Evolutionary conservation across 192 early-diverging fungal species (phyloP).

Genomic region (Fimicolochytrium jonesii): DNA sequence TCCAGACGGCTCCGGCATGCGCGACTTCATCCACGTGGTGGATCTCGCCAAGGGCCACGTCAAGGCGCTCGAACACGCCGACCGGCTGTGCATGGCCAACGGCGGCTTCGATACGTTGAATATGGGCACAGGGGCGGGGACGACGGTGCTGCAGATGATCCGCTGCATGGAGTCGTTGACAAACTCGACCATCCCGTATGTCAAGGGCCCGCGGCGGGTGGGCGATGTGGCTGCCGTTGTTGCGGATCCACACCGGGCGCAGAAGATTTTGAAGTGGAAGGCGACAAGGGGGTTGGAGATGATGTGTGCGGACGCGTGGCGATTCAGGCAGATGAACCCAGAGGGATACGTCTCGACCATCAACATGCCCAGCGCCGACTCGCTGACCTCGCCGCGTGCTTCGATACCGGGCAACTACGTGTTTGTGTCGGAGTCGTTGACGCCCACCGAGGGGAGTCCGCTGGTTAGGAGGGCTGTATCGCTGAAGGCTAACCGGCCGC

Average conservation of each 20-base stretch:
- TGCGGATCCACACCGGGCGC: conserved; percentile 67
- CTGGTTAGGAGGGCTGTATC: too few relatives aligned
- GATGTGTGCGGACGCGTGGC: conserved; percentile 69
- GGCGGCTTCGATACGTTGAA: conserved; percentile 70
- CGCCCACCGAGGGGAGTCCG: too few relatives aligned
- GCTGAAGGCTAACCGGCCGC: too few relatives aligned
- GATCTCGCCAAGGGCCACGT: conserved; percentile 85
- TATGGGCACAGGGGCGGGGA: conserved; percentile 76
- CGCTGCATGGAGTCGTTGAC: conserved; percentile 65
- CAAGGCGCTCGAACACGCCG: conserved; percentile 53
- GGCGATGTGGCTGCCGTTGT: conserved; percentile 86
- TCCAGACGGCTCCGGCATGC: conserved; percentile 73
- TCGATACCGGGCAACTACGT: too few relatives aligned
- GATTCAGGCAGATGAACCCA: conserved; percentile 68
- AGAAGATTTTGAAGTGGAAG: conserved; percentile 60
- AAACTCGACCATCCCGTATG: conserved; percentile 54
- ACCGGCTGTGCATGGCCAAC: background rate
- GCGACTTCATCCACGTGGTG: conserved; percentile 90
- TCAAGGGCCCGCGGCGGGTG: conserved; percentile 57
- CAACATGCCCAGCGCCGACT: too few relatives aligned
- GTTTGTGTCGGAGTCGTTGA: too few relatives aligned
- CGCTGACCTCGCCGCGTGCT: too few relatives aligned
- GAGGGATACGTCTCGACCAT: too few relatives aligned
- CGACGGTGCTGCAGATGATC: conserved; percentile 80
- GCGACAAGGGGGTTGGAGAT: conserved; percentile 52